These are phyloP conservation scores for Collybia mongolica DNA, from an alignment of 768 basidiomycete species.

Conservation along the genomic window DNA sequence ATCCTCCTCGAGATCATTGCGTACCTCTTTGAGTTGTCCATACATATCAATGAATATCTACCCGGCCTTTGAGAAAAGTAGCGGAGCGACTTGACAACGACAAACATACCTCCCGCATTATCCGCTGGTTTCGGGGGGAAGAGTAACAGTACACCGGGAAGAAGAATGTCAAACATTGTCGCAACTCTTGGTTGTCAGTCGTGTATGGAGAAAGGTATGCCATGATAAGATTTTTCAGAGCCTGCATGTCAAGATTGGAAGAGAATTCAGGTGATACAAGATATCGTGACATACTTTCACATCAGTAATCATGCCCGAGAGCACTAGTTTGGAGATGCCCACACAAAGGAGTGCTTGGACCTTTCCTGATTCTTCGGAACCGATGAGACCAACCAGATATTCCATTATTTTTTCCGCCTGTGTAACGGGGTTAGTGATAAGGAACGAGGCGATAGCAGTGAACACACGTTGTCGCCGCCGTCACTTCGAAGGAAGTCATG, in stretches of 20 bases:
- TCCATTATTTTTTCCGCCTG: constrained; percentile 20
- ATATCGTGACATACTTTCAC: constrained; percentile 49
- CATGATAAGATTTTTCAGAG: constrained; percentile 33
- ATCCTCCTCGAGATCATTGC: constrained; percentile 52
- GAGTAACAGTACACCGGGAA: constrained; percentile 86
- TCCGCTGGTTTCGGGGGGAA: constrained; percentile 66
- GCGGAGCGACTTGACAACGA: background rate
- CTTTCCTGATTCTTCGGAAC: constrained; percentile 49
- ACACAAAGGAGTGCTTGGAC: constrained; percentile 71
- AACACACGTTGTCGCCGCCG: constrained; percentile 19
- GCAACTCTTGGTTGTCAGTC: constrained; percentile 73
- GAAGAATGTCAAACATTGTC: constrained; percentile 87
- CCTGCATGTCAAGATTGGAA: constrained; percentile 48
- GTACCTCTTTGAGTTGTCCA: constrained; percentile 44
- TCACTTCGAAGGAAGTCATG: constrained; percentile 48
- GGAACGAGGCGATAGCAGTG: background rate
- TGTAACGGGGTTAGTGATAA: background rate
- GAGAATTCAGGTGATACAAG: background rate
- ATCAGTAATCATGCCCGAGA: constrained; percentile 74
- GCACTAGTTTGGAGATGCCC: constrained; percentile 84
- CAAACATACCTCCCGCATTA: constrained; percentile 60
- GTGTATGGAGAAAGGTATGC: constrained; percentile 83
- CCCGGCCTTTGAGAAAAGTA: background rate
- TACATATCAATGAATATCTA: constrained; percentile 60
- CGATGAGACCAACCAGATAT: constrained; percentile 35